Base-by-base conservation (phyloP, 2,329 filamentous ascomycete species). In the Fusarium buharicum region DNA sequence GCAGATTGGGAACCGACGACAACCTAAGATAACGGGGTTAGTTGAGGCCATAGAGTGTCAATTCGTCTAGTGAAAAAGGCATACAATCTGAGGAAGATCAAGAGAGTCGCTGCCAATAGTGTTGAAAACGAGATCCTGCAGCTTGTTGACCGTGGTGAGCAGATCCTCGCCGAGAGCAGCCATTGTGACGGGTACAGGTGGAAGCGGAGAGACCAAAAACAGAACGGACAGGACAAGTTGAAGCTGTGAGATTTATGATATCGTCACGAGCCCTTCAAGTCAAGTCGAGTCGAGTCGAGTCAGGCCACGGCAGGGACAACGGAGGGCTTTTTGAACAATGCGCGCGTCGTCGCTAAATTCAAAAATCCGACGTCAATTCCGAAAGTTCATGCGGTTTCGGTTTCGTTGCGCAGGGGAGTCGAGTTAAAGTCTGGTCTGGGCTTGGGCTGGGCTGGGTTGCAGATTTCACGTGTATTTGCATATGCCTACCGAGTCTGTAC, bases 111-210 rank as follows among this genome's bases (percentile, higher is more conserved):
- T 98, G 79, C 95, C 95, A 78, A 99, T 99, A 69, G 95, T 99
- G 81, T 99, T 99, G 84, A 99, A 99, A 74, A 99, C 95, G 74
- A 99, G 81, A 79, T 98, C 95, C 79, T 99, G 95, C 73, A 99
- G 85, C 84, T 96, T 96, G 84, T 99, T 99, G 81, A 99, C 95
- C 66, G 93, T 96, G 70, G 87, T 88, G 76, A 99, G 87, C 79
- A 99, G 83, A 79, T 99, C 93, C 79, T 99, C 95, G 75, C 95
- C 94, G 72, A 99, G 88, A 73, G 94, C 88, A 75, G 95, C 91
- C 95, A 98, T 99, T 76, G 62, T 73, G 73, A 72, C 67, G 68
- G 22, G 22, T 24, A 24, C 22, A 24, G 22, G 22, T 24, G 22
- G 22, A 56, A 58, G 53, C 36, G 36, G 11, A 28, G 27, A 11